These are phyloP conservation scores for Chlorophyllum brunneum DNA, from an alignment of 768 basidiomycete genomes.

Conservation along the genomic window DNA sequence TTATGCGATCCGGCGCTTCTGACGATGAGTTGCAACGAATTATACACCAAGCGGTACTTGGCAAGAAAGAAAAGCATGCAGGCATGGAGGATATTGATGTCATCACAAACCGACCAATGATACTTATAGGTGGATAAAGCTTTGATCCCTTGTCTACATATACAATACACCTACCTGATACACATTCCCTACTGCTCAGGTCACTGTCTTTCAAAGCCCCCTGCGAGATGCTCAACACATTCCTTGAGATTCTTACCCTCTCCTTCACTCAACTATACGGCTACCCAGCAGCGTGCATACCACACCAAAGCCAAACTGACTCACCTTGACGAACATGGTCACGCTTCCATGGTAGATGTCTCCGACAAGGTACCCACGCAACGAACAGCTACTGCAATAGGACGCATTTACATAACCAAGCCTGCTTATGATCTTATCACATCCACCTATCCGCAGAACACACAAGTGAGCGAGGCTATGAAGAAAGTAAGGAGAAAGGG, in stretches of 20 bases:
- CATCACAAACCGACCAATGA: conserved; percentile 81
- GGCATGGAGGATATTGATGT: conserved; percentile 83
- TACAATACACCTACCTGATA: conserved; percentile 19
- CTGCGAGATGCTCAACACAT: neutral
- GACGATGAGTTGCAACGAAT: conserved; percentile 59
- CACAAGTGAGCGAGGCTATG: conserved; percentile 29
- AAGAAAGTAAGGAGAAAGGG: conserved; percentile 62
- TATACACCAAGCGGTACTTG: conserved; percentile 60
- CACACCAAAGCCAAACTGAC: conserved; percentile 42
- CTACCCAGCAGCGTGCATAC: conserved; percentile 17
- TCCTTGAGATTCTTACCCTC: neutral
- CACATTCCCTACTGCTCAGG: neutral
- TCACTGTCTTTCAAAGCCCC: neutral
- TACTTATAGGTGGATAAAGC: conserved; percentile 87
- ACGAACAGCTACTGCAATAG: conserved; percentile 72
- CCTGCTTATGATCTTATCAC: conserved; percentile 65
- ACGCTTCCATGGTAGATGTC: conserved; percentile 83
- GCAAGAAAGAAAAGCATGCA: conserved; percentile 79
- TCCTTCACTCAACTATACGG: neutral
- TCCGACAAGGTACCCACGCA: conserved; percentile 55
- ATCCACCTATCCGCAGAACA: conserved; percentile 27
- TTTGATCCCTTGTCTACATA: conserved; percentile 23
- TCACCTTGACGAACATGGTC: conserved; percentile 70
- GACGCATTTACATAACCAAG: conserved; percentile 64
- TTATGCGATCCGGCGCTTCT: conserved; percentile 59